These are phyloP conservation scores for Trichoderma endophyticum DNA, from an alignment of 2,329 filamentous ascomycete species.

Conservation along the genomic window DNA sequence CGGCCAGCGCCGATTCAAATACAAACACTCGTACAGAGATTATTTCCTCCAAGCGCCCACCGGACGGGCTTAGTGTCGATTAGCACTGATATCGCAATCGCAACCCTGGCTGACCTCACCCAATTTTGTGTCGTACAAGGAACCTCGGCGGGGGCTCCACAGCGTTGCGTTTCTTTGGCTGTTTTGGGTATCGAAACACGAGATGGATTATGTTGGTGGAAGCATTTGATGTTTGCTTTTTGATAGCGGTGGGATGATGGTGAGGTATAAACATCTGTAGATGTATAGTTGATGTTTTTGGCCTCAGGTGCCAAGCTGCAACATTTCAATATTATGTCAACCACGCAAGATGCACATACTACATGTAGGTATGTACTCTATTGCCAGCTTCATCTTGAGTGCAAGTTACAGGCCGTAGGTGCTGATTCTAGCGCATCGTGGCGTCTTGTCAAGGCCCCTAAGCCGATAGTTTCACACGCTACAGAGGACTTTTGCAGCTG, in stretches of 20 bases:
- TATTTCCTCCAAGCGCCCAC: neutral
- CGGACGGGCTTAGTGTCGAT: neutral
- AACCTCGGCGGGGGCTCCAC: neutral
- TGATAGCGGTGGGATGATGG: neutral
- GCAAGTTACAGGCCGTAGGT: neutral
- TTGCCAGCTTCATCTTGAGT: neutral
- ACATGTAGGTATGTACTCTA: neutral
- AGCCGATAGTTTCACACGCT: neutral
- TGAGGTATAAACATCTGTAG: neutral
- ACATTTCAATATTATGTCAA: neutral
- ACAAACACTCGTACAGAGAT: neutral
- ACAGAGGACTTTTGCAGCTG: neutral
- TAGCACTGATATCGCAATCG: slow-evolving; percentile 18
- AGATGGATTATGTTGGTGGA: neutral
- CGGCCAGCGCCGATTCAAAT: neutral
- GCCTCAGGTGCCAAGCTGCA: neutral
- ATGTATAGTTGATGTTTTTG: neutral
- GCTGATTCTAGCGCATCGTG: neutral
- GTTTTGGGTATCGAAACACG: neutral
- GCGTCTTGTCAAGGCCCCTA: neutral
- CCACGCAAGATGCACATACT: neutral
- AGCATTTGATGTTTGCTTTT: neutral
- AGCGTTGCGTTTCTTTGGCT: neutral
- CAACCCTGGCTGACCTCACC: slow-evolving; percentile 12
- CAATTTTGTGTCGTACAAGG: neutral